Evolutionary conservation across 306 rosid species (phyloP).

Genomic region (Echinosophora koreensis): DNA sequence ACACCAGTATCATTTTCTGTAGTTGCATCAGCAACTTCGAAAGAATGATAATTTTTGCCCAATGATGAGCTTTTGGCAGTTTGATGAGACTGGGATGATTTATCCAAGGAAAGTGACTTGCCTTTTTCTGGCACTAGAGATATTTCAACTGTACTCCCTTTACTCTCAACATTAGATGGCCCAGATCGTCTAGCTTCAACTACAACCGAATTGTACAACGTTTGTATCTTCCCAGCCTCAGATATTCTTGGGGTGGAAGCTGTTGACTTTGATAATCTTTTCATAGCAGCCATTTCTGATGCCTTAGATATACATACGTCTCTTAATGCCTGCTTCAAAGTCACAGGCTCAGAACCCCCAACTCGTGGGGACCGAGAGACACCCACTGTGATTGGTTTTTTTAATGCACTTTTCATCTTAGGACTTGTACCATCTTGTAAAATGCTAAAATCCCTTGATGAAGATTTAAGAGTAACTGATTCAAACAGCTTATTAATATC

Average conservation of each 20-base stretch:
- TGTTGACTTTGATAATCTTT: conserved; percentile 83
- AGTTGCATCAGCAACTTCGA: conserved; percentile 48
- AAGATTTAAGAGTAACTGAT: conserved; percentile 68
- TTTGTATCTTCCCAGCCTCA: conserved; percentile 95
- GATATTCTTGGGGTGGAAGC: conserved; percentile 78
- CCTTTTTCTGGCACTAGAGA: conserved; percentile 70
- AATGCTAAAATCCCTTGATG: conserved; percentile 67
- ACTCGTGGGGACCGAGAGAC: conserved; percentile 77
- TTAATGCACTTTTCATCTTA: conserved; percentile 69
- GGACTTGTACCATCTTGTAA: conserved; percentile 72
- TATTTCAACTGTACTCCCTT: conserved; percentile 63
- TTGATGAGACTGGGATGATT: conserved; percentile 53
- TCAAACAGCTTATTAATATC: conserved; percentile 88
- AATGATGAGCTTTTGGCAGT: conserved; percentile 53
- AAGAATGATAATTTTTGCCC: conserved; percentile 56
- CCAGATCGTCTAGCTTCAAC: conserved; percentile 70
- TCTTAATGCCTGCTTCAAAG: conserved; percentile 92
- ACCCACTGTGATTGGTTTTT: conserved; percentile 84
- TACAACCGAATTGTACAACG: conserved; percentile 87
- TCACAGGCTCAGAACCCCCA: conserved; percentile 79
- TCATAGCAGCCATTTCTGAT: conserved; percentile 98
- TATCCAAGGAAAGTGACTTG: conserved; percentile 50
- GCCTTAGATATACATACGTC: conserved; percentile 95
- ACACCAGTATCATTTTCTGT: conserved; percentile 36
- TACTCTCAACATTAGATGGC: conserved; percentile 56